phyloP scores from a whole-genome alignment of 495 filamentous ascomycete species.

The Extremus antarcticus region DNA sequence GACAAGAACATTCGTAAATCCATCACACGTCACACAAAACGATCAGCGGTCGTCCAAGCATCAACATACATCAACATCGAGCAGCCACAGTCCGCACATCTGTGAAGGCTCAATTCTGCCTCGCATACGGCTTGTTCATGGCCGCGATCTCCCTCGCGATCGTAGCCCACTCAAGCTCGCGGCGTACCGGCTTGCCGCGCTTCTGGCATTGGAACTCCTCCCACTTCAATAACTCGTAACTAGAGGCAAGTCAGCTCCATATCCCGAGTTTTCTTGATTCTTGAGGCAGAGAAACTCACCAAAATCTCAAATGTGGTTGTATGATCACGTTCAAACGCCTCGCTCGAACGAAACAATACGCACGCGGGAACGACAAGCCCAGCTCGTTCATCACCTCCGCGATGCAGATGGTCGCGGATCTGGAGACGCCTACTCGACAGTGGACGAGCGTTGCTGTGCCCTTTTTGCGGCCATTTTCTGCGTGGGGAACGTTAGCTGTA shows the following conservation, averaged over 20 bases:
- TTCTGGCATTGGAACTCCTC: conserved; percentile 56
- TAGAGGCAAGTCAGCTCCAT: too few species aligned
- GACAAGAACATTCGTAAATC: neutral
- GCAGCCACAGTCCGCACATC: neutral
- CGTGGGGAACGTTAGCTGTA: neutral
- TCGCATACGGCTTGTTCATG: conserved; percentile 85
- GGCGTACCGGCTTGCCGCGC: conserved; percentile 39
- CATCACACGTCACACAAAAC: neutral
- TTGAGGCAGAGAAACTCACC: too few species aligned
- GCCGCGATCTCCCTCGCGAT: conserved; percentile 82
- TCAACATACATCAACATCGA: conserved; percentile 1
- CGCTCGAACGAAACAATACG: conserved; percentile 93
- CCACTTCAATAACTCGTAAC: conserved; percentile 77
- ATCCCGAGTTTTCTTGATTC: too few species aligned
- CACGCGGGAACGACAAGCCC: conserved; percentile 73
- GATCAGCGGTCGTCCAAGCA: neutral
- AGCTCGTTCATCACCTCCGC: conserved; percentile 86
- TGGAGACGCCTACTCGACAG: conserved; percentile 89
- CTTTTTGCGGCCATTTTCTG: conserved; percentile 64
- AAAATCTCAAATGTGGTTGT: conserved; percentile 58
- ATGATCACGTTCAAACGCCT: conserved; percentile 71
- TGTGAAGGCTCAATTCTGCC: conserved; percentile 16
- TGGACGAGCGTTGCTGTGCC: conserved; percentile 86
- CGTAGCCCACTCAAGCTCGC: conserved; percentile 85
- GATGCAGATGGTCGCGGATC: conserved; percentile 94